Evolutionary conservation across 1,284 basidiomycete genomes (phyloP).

Genomic region (Cryptococcus sp.): DNA sequence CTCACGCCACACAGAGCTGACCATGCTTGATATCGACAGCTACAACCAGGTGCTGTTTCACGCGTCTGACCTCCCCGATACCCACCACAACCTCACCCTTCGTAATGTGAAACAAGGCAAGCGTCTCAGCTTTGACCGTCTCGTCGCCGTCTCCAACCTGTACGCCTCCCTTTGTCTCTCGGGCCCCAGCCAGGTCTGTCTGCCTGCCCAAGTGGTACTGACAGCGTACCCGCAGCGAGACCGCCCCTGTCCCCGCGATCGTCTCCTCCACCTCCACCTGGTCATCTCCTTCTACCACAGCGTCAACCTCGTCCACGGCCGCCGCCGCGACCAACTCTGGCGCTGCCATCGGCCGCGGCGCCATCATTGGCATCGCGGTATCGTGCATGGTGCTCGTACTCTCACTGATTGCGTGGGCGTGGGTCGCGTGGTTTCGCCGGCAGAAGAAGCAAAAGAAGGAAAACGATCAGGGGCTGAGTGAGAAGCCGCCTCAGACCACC

Average conservation of each 20-base stretch:
- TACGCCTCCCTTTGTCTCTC: slow-evolving; percentile 12
- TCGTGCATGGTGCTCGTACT: slow-evolving; percentile 1
- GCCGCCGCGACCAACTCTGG: no score
- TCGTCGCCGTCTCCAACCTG: slow-evolving; percentile 23
- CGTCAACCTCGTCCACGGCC: no score
- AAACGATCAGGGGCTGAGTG: not conserved
- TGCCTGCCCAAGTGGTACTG: no score
- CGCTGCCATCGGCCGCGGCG: not conserved
- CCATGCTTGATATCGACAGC: slow-evolving; percentile 7
- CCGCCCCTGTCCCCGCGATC: not conserved
- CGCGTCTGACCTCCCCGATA: slow-evolving; percentile 21
- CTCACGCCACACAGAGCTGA: not conserved
- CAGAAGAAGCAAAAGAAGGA: not conserved
- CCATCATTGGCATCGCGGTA: slow-evolving; percentile 11
- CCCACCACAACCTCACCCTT: slow-evolving; percentile 25
- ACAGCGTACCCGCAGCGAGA: not conserved
- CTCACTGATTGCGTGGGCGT: not conserved
- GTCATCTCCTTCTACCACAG: no score
- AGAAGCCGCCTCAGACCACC: slow-evolving; percentile 2
- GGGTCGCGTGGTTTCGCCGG: slow-evolving; percentile 1
- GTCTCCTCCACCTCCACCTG: no score
- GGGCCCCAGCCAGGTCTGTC: not conserved
- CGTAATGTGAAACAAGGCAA: slow-evolving; percentile 22
- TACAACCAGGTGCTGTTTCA: slow-evolving; percentile 36
- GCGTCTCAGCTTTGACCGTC: slow-evolving; percentile 32